These are phyloP conservation scores for Lathyrus tuberosus DNA, from an alignment of 306 rosid species.

Conservation along the genomic window DNA sequence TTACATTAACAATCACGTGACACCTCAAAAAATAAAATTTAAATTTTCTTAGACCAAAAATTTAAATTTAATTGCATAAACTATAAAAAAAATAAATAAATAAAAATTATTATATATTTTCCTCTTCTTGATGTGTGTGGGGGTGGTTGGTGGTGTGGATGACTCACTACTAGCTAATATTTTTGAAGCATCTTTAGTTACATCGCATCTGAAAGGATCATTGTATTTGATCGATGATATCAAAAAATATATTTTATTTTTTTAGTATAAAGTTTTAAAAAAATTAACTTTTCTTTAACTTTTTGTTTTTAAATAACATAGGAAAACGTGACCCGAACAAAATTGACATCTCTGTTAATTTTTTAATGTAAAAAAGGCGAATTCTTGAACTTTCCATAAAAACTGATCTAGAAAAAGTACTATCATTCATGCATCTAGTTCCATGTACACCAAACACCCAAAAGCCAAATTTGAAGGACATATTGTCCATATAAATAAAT, in stretches of 20 bases:
- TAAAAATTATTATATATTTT: not conserved
- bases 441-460: not conserved
- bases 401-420: constrained; percentile 1
- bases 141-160: not conserved
- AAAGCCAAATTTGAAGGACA: not conserved
- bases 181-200: not conserved
- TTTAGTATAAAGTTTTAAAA: not conserved
- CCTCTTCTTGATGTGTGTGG: not conserved
- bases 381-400: constrained; percentile 28
- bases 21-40: constrained; percentile 12
- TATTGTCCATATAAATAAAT: not conserved
- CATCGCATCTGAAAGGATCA: not conserved
- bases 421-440: constrained; percentile 7
- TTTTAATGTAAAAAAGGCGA: constrained; percentile 1
- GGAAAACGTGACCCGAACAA: constrained; percentile 31
- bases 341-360: constrained; percentile 15
- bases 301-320: not conserved
- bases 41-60: not conserved
- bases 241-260: not conserved
- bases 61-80: not conserved
- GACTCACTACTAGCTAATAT: not conserved
- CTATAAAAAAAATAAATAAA: not conserved
- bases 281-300: not conserved
- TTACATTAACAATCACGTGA: constrained; percentile 10
- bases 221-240: not conserved